Percentiles rank a stretch among this genome's conserved stretches.
Evolutionary conservation across 371 early-diverging fungal species (phyloP).

Genomic region (Chytridium lagenaria): DNA sequence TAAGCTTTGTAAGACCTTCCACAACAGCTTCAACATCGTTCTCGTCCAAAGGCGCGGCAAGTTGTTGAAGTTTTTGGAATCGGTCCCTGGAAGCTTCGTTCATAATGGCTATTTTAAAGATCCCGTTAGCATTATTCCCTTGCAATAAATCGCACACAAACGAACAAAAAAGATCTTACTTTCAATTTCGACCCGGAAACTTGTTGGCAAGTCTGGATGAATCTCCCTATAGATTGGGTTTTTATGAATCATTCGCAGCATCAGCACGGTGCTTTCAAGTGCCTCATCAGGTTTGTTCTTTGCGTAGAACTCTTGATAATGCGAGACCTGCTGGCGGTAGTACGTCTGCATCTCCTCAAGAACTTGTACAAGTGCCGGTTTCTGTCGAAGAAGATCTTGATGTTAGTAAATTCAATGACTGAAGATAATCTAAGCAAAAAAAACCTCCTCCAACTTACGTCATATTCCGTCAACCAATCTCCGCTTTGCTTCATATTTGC

Average conservation of each 20-base stretch:
- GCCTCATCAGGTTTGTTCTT: slow-evolving; percentile 50
- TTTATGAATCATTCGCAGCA: slow-evolving; percentile 51
- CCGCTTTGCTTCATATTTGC: slow-evolving; percentile 38
- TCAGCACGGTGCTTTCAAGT: slow-evolving; percentile 45
- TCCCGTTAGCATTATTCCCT: too few relatives aligned
- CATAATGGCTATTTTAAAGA: slow-evolving; percentile 28
- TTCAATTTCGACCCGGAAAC: slow-evolving; percentile 44
- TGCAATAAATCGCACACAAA: too few relatives aligned
- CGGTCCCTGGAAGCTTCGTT: slow-evolving; percentile 33
- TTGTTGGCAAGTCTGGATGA: slow-evolving; percentile 47
- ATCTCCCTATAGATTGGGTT: slow-evolving; percentile 40
- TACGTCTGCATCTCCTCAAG: slow-evolving; percentile 48
- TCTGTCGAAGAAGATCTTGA: too few relatives aligned
- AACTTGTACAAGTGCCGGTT: slow-evolving; percentile 41
- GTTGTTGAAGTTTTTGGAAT: slow-evolving; percentile 46
- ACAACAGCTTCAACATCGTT: slow-evolving; percentile 46
- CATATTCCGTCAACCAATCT: slow-evolving; percentile 32
- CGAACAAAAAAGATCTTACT: too few relatives aligned
- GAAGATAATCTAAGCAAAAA: not conserved
- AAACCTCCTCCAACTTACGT: slow-evolving; percentile 13
- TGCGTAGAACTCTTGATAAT: slow-evolving; percentile 54
- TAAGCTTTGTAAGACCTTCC: slow-evolving; percentile 47
- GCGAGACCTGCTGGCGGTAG: slow-evolving; percentile 43
- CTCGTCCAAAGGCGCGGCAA: slow-evolving; percentile 48
- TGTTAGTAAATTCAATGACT: too few relatives aligned